Evolutionary conservation across 306 rosid genomes (phyloP).

Genomic region (Inga laurina): DNA sequence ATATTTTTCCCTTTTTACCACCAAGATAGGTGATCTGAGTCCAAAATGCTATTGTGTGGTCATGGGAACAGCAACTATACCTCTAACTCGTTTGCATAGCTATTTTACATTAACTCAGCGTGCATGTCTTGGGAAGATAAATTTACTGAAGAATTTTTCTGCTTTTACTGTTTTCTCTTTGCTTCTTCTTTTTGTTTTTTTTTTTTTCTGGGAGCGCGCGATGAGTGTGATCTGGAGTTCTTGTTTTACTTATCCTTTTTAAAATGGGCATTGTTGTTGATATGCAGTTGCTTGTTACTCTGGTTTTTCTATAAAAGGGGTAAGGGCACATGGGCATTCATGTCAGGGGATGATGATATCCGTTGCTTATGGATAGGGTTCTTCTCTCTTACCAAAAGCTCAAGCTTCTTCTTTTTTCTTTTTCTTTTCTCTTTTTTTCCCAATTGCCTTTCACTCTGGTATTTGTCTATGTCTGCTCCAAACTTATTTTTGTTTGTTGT

Average conservation of each 20-base stretch:
- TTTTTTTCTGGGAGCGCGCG: constrained; percentile 12
- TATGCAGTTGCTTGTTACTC: constrained; percentile 41
- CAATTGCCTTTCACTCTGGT: background rate
- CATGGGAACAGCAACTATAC: no score
- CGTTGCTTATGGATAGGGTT: constrained; percentile 35
- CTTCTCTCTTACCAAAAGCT: constrained; percentile 19
- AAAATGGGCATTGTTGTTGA: constrained; percentile 36
- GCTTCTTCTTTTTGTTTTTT: constrained; percentile 22
- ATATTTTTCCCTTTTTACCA: constrained; percentile 40
- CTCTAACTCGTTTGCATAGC: background rate
- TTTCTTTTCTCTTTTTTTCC: no score
- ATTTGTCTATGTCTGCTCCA: constrained; percentile 17
- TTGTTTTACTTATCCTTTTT: constrained; percentile 39
- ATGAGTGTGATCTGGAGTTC: constrained; percentile 46
- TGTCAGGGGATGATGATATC: constrained; percentile 50
- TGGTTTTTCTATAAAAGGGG: constrained; percentile 45
- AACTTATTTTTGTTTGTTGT: constrained; percentile 28
- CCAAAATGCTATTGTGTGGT: background rate
- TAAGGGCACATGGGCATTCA: constrained; percentile 60
- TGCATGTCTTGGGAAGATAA: background rate
- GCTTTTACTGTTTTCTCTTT: constrained; percentile 35
- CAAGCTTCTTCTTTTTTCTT: background rate
- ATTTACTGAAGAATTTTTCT: background rate
- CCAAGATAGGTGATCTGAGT: background rate
- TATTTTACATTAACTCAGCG: background rate